A percentile compares a stretch with the other conserved stretches of the same genome.
Evolutionary conservation across 441 rosid genomes (phyloP).

Genomic region (Populus trichocarpa): DNA sequence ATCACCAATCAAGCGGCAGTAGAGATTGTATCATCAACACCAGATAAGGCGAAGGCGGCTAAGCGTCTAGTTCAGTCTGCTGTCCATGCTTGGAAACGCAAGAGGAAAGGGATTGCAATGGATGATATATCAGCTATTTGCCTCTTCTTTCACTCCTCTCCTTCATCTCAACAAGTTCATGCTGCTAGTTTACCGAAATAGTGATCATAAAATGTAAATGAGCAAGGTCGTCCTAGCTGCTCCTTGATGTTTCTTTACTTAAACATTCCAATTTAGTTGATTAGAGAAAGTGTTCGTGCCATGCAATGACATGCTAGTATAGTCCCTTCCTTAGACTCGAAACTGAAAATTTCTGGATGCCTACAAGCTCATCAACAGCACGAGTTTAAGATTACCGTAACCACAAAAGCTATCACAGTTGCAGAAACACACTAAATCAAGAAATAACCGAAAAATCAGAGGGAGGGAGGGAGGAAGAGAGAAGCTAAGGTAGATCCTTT

Average conservation of each 20-base stretch:
- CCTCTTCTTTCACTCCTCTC: conserved; percentile 67
- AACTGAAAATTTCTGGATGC: neutral
- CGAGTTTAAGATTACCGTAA: neutral
- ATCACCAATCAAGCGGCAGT: conserved; percentile 83
- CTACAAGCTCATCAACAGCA: neutral
- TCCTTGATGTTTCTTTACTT: neutral
- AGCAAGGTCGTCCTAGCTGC: neutral
- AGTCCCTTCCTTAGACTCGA: neutral
- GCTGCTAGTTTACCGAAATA: conserved; percentile 26
- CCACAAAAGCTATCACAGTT: too few relatives aligned
- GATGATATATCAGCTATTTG: conserved; percentile 96
- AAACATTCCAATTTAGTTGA: neutral
- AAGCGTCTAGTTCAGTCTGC: conserved; percentile 67
- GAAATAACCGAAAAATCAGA: neutral
- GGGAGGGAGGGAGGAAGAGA: too few relatives aligned
- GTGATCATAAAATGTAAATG: conserved; percentile 16
- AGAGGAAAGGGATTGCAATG: conserved; percentile 75
- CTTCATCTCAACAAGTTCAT: conserved; percentile 24
- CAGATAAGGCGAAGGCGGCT: conserved; percentile 62
- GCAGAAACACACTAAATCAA: neutral
- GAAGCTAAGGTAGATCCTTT: too few relatives aligned
- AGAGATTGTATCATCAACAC: conserved; percentile 51
- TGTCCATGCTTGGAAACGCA: conserved; percentile 58
- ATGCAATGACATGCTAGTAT: neutral
- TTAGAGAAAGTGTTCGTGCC: neutral